Conservation (phyloP, 2,329 filamentous ascomycete genomes). For the Pseudofabraea citricarpa region DNA sequence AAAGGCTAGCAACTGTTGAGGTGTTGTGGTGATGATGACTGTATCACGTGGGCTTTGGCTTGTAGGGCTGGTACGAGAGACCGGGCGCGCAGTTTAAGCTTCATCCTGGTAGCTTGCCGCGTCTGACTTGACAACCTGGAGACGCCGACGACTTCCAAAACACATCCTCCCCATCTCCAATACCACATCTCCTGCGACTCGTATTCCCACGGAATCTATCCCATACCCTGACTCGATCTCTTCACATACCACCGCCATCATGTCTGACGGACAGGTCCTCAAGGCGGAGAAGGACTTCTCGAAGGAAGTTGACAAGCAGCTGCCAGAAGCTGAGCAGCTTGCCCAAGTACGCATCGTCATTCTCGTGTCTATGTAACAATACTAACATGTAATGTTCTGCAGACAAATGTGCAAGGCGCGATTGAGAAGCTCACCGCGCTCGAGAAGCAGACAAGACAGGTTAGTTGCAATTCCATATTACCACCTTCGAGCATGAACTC, state of each 20-base stretch:
- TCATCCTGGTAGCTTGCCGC: neutral
- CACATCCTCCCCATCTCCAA: neutral
- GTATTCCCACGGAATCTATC: neutral
- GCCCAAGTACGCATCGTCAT: conserved; percentile 59
- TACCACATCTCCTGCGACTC: neutral
- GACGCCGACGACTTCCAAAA: neutral
- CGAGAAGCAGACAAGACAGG: conserved; percentile 97
- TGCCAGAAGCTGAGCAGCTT: conserved; percentile 85
- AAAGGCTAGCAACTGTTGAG: no score
- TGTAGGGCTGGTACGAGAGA: no score
- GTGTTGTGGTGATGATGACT: no score
- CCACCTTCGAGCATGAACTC: conserved; percentile 19
- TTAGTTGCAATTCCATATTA: conserved; percentile 33
- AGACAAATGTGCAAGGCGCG: conserved; percentile 77
- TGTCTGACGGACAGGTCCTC: conserved; percentile 29
- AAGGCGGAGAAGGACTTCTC: conserved; percentile 95
- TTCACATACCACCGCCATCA: conserved; percentile 11
- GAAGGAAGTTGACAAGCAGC: conserved; percentile 88
- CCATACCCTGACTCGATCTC: neutral
- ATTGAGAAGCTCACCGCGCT: conserved; percentile 89
- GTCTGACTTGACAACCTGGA: neutral
- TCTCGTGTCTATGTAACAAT: neutral
- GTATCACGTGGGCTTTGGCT: no score
- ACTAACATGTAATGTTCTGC: conserved; percentile 18
- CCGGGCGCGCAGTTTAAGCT: neutral